Percentiles rank a stretch among this genome's conserved stretches.
Conservation (phyloP, 1,139 yeast genomes). For the Suhomyces panamericanus region DNA sequence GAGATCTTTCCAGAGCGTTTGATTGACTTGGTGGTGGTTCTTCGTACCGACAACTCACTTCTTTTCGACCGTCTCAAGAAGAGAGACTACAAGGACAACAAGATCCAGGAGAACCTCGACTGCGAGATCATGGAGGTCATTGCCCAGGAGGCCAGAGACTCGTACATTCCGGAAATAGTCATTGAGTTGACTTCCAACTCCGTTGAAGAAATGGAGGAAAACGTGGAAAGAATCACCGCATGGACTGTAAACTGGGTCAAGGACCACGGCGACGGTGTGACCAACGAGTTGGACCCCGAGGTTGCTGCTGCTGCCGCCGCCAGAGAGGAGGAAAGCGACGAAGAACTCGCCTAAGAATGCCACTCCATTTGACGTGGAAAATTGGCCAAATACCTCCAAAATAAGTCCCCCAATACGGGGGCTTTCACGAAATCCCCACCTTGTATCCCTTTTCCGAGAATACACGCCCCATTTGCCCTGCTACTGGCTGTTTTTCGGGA, state of each 20-base stretch:
- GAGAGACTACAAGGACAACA: constrained; percentile 74
- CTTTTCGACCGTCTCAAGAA: constrained; percentile 73
- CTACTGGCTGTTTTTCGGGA: too few species aligned
- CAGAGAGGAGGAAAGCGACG: constrained; percentile 2
- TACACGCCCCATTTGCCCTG: too few species aligned
- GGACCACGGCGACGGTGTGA: constrained; percentile 46
- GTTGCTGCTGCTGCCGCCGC: constrained; percentile 15
- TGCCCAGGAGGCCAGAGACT: constrained; percentile 80
- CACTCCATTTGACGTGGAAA: too few species aligned
- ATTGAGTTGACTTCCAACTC: constrained; percentile 73
- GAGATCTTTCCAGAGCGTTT: constrained; percentile 92
- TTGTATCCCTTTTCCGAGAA: too few species aligned
- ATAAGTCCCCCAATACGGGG: not conserved
- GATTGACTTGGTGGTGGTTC: constrained; percentile 87
- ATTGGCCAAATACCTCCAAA: not conserved
- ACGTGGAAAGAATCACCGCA: constrained; percentile 67
- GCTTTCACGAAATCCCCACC: not conserved
- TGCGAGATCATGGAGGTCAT: constrained; percentile 97
- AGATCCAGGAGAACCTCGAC: constrained; percentile 88
- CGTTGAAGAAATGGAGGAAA: constrained; percentile 75
- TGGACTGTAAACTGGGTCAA: constrained; percentile 78
- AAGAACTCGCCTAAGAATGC: not conserved
- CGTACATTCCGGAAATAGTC: constrained; percentile 76
- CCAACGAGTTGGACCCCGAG: constrained; percentile 32
- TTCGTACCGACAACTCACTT: constrained; percentile 70